Percentiles rank a stretch among this genome's conserved stretches.
Evolutionary conservation across 2,329 filamentous ascomycete genomes (phyloP).

Genomic region (Zymoseptoria ardabiliae): DNA sequence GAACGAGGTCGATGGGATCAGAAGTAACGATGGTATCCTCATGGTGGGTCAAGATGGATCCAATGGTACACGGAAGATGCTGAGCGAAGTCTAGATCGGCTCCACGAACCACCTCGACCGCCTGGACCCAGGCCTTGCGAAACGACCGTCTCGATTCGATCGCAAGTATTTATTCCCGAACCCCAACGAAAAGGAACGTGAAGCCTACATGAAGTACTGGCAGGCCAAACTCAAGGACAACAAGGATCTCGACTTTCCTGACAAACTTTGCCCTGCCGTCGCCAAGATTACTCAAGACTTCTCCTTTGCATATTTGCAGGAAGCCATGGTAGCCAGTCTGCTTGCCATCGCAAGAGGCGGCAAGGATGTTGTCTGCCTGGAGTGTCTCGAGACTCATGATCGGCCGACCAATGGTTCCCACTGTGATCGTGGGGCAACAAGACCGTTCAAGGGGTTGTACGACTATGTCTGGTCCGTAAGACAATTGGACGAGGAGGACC

Average conservation of each 20-base stretch:
- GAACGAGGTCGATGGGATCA: slow-evolving; percentile 65
- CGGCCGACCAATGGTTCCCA: slow-evolving; percentile 10
- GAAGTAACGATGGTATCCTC: slow-evolving; percentile 62
- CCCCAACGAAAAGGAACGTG: slow-evolving; percentile 48
- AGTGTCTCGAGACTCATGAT: slow-evolving; percentile 22
- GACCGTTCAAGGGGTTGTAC: slow-evolving; percentile 23
- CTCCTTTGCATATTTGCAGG: slow-evolving; percentile 63
- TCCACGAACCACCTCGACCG: slow-evolving; percentile 48
- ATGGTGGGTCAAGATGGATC: slow-evolving; percentile 44
- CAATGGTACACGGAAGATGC: not conserved
- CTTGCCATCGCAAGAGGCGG: slow-evolving; percentile 49
- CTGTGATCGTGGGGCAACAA: slow-evolving; percentile 18
- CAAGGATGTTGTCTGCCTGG: slow-evolving; percentile 28
- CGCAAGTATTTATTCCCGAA: slow-evolving; percentile 59
- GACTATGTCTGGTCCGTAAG: slow-evolving; percentile 24
- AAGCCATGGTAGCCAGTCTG: slow-evolving; percentile 58
- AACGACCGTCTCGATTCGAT: slow-evolving; percentile 60
- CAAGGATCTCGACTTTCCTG: slow-evolving; percentile 53
- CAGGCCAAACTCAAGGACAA: slow-evolving; percentile 48
- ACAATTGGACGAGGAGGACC: slow-evolving; percentile 31
- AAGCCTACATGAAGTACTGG: slow-evolving; percentile 58
- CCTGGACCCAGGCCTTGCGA: slow-evolving; percentile 56
- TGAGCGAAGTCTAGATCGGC: slow-evolving; percentile 50
- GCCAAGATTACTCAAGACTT: slow-evolving; percentile 58
- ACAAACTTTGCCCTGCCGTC: slow-evolving; percentile 50